Base-by-base conservation (phyloP, 805 yeast genomes). In the Wickerhamiella kurtzmanii region DNA sequence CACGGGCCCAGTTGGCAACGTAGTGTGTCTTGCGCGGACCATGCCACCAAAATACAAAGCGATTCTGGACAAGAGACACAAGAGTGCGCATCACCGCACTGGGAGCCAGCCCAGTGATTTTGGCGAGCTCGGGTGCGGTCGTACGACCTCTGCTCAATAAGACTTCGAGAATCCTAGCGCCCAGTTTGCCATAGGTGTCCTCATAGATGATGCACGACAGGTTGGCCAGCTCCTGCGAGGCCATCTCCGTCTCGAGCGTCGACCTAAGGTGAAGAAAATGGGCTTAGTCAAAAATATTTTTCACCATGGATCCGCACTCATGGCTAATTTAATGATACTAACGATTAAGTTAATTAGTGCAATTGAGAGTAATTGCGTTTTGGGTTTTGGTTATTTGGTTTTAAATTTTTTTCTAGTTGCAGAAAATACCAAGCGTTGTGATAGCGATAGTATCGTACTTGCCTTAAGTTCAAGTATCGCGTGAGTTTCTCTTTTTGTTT, bases 51-150 rank as follows among this genome's bases (percentile, higher is more conserved):
- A 72, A 72, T 8, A 84, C 78, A 61, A 94, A 82, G 49, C 82
- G 76, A 51, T 85, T 68, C 63, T 89, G 96, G 37, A 88, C 70
- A 56, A 89, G 66, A 5, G 88, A 75, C 3, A 84, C 94, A 39
- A 89, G 67, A 0, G 82, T 70, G 32, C 80, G 74, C 53, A 79
- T 79, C 17, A 84, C 75, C 13, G 72, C 64, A 13, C 73, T 61
- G 0, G 67, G 45, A 1, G 80, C 73, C 43, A 82, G 59, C 6
- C 65, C 63, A 2, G 80, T 67, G 44, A 65, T 64, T 22, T 63
- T 60, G 39, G 72, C 61, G 19, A 87, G 54, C 43, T 82, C 86
- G 20, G 61, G 62, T 1, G 79, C 69, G 0, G 76, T 71, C 35
- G 79, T 64, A 50, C 92, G 70, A 13, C 94, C 94, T 53, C 79